A percentile compares a stretch with the other conserved stretches of the same genome.
These are phyloP conservation scores for Fusarium illudens DNA, from an alignment of 2,329 filamentous ascomycete species.

Conservation along the genomic window DNA sequence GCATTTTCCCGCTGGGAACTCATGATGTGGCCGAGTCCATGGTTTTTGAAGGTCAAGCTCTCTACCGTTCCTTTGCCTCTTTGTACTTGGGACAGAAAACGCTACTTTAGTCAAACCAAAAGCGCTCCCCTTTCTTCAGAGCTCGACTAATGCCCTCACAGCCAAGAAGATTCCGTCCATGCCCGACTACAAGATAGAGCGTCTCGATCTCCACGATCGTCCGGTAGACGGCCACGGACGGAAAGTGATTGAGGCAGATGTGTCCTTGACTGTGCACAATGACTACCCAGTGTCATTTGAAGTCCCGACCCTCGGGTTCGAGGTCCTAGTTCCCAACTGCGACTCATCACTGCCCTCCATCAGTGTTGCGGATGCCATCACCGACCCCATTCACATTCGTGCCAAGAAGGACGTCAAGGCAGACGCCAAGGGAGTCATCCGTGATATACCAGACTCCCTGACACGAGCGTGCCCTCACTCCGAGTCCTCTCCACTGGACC, in stretches of 20 bases:
- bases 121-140: constrained; percentile 26
- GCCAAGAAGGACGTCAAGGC: constrained; percentile 74
- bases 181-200: constrained; percentile 83
- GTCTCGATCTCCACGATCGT: constrained; percentile 81
- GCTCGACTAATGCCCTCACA: constrained; percentile 51
- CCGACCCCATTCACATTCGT: constrained; percentile 70
- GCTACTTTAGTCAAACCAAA: constrained; percentile 46
- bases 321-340: constrained; percentile 87
- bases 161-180: constrained; percentile 77
- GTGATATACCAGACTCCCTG: constrained; percentile 76
- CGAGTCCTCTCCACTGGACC: constrained; percentile 82
- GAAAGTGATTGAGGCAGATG: constrained; percentile 81
- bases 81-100: constrained; percentile 69
- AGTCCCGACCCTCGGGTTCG: constrained; percentile 82
- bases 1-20: constrained; percentile 79
- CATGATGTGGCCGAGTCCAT: constrained; percentile 79
- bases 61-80: constrained; percentile 70
- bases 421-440: constrained; percentile 75
- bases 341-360: constrained; percentile 75
- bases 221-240: constrained; percentile 56
- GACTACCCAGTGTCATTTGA: constrained; percentile 79
- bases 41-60: constrained; percentile 82
- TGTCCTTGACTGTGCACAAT: constrained; percentile 76
- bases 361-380: constrained; percentile 78
- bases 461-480: constrained; percentile 78